Base-by-base conservation (phyloP, 2,329 filamentous ascomycete genomes). In the Cladosporium sp. region DNA sequence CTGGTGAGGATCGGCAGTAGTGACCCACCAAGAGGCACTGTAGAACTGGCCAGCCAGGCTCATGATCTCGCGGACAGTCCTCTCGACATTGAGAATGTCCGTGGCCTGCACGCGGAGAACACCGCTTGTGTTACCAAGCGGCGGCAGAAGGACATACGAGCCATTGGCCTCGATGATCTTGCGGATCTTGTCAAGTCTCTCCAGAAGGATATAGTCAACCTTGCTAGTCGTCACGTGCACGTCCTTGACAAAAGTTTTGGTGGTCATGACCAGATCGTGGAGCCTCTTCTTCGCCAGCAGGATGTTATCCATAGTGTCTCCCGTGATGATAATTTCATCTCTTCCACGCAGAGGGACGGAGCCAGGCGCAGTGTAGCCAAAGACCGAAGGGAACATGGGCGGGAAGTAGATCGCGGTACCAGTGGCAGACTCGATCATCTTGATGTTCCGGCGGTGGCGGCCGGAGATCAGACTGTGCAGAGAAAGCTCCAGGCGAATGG, bases 351-450 rank as follows among this genome's bases (percentile, higher is more conserved):
- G 83, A 52, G 83, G 83, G 35, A 67, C 56, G 16, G 90, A 90
- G 59, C 87, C 89, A 7, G 83, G 83, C 1, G 92, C 91, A 49
- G 85, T 88, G 69, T 95, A 98, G 55, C 89, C 87, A 66, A 93
- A 96, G 59, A 96, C 85, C 54, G 86, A 84, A 11, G 92, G 91
- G 68, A 97, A 97, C 1, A 92, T 87, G 7, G 91, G 90, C 28
- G 93, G 93, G 67, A 98, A 97, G 74, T 98, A 98, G 63, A 98
- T 97, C 58, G 93, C 92, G 8, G 93, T 97, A 63, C 91, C 89
- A 11, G 93, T 97, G 28, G 87, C 84, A 11, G 93, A 95, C 72
- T 98, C 93, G 65, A 98, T 96, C 63, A 93, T 76, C 75, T 97
- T 97, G 75, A 98, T 95, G 69, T 96, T 96, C 76, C 95, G 95